phyloP scores from a whole-genome alignment of 2,329 filamentous ascomycete species.

The Emmonsia crescens region DNA sequence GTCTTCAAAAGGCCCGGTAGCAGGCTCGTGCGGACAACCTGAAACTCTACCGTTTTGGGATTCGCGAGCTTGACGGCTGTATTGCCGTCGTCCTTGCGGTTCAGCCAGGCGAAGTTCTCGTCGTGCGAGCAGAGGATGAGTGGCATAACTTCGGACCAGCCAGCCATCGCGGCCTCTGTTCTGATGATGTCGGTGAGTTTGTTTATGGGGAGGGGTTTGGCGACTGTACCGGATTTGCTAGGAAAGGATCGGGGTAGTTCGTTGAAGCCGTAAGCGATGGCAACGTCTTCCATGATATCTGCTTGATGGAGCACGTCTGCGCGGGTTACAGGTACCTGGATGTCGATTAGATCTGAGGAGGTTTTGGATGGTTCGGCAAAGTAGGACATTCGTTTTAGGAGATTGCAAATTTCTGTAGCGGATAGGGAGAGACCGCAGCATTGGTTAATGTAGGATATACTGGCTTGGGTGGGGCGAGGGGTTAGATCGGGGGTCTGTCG shows the following conservation, averaged over 20 bases:
- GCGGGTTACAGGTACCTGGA: constrained; percentile 75
- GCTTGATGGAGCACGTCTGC: constrained; percentile 94
- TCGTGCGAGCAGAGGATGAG: constrained; percentile 95
- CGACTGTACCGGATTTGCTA: constrained; percentile 75
- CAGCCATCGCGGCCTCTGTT: constrained; percentile 79
- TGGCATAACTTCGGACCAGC: constrained; percentile 93
- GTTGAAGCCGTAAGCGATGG: constrained; percentile 96
- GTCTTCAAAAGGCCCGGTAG: constrained; percentile 87
- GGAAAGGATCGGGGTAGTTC: constrained; percentile 79
- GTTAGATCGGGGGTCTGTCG: constrained; percentile 70
- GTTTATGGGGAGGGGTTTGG: constrained; percentile 80
- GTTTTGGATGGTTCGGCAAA: constrained; percentile 62
- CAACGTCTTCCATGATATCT: constrained; percentile 97
- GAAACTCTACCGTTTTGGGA: constrained; percentile 87
- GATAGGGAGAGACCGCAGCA: constrained; percentile 75
- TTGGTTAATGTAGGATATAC: constrained; percentile 86
- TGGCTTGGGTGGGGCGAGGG: constrained; percentile 67
- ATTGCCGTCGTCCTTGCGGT: constrained; percentile 74
- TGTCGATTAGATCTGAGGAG: constrained; percentile 61
- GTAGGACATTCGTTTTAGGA: constrained; percentile 83
- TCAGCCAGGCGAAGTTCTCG: constrained; percentile 94
- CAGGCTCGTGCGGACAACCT: constrained; percentile 78
- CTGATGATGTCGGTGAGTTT: constrained; percentile 89
- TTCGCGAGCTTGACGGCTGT: constrained; percentile 79
- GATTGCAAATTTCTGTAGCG: constrained; percentile 62